phyloP scores from a whole-genome alignment of 768 basidiomycete species.

The Austroboletus eburneus region DNA sequence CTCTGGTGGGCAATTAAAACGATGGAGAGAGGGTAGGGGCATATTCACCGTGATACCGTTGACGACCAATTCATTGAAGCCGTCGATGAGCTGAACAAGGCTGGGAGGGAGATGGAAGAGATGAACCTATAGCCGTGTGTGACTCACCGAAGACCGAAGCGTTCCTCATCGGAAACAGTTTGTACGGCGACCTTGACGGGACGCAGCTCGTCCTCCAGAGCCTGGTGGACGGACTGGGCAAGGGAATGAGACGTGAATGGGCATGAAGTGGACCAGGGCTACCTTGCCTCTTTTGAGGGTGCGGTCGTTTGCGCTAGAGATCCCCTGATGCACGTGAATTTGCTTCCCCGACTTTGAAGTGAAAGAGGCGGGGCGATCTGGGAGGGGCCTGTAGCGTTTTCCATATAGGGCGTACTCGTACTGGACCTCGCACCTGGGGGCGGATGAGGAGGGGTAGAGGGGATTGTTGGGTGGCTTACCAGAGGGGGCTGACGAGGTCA shows the following conservation, averaged over 20 bases:
- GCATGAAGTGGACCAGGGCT: conserved; percentile 7
- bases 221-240: conserved; percentile 65
- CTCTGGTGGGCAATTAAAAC: conserved; percentile 40
- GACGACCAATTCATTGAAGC: conserved; percentile 48
- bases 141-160: conserved; percentile 70
- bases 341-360: conserved; percentile 52
- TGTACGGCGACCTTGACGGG: conserved; percentile 53
- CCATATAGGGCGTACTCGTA: conserved; percentile 72
- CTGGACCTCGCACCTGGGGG: conserved; percentile 71
- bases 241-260: background rate
- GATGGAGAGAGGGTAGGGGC: background rate
- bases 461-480: conserved; percentile 48
- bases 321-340: conserved; percentile 48
- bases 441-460: background rate
- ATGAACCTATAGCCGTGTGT: background rate
- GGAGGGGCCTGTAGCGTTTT: conserved; percentile 44
- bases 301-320: conserved; percentile 54
- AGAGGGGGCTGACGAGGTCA: conserved; percentile 57
- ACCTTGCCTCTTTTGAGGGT: conserved; percentile 54
- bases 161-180: conserved; percentile 57
- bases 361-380: conserved; percentile 53
- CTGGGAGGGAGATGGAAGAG: conserved; percentile 34
- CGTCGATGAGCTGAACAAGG: conserved; percentile 67
- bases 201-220: conserved; percentile 68
- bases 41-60: conserved; percentile 48